Evolutionary conservation across 805 yeast species (phyloP).

Genomic region (Kuraishia molischiana): DNA sequence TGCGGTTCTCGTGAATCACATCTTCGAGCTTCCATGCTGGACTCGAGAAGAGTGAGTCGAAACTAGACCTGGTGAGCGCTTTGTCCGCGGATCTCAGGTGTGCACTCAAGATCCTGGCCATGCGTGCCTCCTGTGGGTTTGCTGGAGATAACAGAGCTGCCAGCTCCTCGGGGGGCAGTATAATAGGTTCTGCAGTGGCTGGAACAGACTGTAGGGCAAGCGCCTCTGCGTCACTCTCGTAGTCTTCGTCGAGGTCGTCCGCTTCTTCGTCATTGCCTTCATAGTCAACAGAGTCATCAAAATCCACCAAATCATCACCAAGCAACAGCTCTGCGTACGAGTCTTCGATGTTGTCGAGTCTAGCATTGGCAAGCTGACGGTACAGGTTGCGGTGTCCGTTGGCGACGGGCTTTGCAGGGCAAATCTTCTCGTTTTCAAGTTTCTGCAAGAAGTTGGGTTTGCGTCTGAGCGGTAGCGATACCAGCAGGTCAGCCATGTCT

Average conservation of each 20-base stretch:
- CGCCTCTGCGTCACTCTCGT: not conserved
- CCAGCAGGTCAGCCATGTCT: not conserved
- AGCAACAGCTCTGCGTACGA: not conserved
- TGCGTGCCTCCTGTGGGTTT: conserved; percentile 1
- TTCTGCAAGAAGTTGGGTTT: not conserved
- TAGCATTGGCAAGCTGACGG: no score
- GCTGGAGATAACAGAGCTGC: conserved; percentile 4
- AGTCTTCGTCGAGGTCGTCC: not conserved
- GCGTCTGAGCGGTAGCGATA: not conserved
- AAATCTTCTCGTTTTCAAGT: not conserved
- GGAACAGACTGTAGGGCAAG: not conserved
- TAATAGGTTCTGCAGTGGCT: not conserved
- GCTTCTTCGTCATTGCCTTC: no score
- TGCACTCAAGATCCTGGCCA: conserved; percentile 5
- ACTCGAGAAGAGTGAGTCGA: conserved; percentile 13
- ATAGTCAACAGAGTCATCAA: not conserved
- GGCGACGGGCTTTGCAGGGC: no score
- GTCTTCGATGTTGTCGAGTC: not conserved
- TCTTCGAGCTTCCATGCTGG: conserved; percentile 13
- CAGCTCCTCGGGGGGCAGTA: conserved; percentile 6
- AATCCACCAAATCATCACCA: not conserved
- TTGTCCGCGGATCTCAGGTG: conserved; percentile 4
- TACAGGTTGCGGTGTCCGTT: no score
- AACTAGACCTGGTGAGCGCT: conserved; percentile 18
- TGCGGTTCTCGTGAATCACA: conserved; percentile 14